Evolutionary conservation across 2,329 filamentous ascomycete species (phyloP).

Genomic region (Alternaria gaisen): DNA sequence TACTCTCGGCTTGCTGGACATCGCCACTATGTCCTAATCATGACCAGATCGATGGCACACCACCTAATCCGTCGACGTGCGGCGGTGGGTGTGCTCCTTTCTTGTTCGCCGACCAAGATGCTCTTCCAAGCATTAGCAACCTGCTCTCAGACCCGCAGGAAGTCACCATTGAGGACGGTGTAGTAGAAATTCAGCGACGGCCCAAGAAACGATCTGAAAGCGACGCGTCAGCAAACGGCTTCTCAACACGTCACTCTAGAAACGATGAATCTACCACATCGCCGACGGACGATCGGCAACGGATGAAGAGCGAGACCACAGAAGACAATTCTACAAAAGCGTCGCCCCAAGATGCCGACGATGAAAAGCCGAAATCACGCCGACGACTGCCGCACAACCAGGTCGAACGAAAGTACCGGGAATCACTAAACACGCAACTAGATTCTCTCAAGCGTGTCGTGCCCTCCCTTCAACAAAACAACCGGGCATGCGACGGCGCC

Average conservation of each 20-base stretch:
- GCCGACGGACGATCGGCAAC: conserved; percentile 27
- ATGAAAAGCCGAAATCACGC: conserved; percentile 46
- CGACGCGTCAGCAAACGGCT: conserved; percentile 38
- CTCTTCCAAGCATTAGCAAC: conserved; percentile 41
- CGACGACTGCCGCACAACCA: conserved; percentile 55
- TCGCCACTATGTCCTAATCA: conserved; percentile 54
- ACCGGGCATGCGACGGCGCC: conserved; percentile 47
- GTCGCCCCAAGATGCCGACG: conserved; percentile 29
- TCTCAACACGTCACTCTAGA: conserved; percentile 43
- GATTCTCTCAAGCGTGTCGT: conserved; percentile 54
- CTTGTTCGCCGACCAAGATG: conserved; percentile 49
- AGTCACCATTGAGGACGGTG: conserved; percentile 45
- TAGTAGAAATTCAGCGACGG: conserved; percentile 49
- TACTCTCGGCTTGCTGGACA: conserved; percentile 53
- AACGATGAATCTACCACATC: conserved; percentile 28
- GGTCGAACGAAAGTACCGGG: conserved; percentile 58
- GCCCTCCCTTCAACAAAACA: conserved; percentile 51
- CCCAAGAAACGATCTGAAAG: conserved; percentile 51
- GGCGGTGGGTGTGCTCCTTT: conserved; percentile 53
- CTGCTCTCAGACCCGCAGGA: conserved; percentile 43
- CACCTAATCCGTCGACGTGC: conserved; percentile 53
- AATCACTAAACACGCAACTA: conserved; percentile 57
- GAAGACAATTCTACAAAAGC: conserved; percentile 40
- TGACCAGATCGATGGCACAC: conserved; percentile 48
- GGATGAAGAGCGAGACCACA: conserved; percentile 45